These are phyloP conservation scores for Flaveria sonorensis DNA, from an alignment of 129 eudicot genomes.

Conservation along the genomic window DNA sequence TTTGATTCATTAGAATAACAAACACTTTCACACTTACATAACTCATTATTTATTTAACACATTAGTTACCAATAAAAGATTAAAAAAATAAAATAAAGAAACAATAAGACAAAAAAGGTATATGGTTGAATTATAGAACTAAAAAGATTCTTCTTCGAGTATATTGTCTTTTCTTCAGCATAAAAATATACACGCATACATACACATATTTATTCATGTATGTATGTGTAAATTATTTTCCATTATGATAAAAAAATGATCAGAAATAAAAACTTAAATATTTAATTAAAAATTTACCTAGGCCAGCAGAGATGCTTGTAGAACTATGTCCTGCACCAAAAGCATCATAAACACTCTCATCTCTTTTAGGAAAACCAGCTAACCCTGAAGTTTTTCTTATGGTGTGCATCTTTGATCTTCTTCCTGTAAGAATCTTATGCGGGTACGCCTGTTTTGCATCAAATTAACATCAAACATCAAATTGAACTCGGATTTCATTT, in stretches of 20 bases:
- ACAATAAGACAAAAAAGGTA: neutral
- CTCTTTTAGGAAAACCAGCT: conserved; percentile 90
- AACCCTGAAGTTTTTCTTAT: conserved; percentile 79
- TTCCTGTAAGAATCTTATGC: conserved; percentile 80
- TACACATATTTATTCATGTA: neutral
- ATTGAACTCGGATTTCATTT: too few relatives aligned
- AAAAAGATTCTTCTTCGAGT: neutral
- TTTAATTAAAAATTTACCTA: conserved; percentile 49
- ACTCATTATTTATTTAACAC: neutral
- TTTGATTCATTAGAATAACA: neutral
- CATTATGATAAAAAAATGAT: neutral
- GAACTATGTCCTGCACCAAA: conserved; percentile 94
- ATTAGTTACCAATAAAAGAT: neutral
- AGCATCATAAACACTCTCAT: conserved; percentile 81
- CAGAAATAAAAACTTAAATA: neutral
- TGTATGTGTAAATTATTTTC: neutral
- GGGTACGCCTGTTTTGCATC: conserved; percentile 56
- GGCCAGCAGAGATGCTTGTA: conserved; percentile 94
- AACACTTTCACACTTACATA: neutral
- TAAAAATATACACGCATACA: neutral
- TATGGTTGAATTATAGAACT: neutral
- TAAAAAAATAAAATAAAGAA: neutral
- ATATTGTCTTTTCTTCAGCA: neutral
- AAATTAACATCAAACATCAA: neutral
- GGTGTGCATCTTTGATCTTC: conserved; percentile 85